These are phyloP conservation scores for Sporobolomyces roseus DNA, from an alignment of 768 basidiomycete species.

Conservation along the genomic window DNA sequence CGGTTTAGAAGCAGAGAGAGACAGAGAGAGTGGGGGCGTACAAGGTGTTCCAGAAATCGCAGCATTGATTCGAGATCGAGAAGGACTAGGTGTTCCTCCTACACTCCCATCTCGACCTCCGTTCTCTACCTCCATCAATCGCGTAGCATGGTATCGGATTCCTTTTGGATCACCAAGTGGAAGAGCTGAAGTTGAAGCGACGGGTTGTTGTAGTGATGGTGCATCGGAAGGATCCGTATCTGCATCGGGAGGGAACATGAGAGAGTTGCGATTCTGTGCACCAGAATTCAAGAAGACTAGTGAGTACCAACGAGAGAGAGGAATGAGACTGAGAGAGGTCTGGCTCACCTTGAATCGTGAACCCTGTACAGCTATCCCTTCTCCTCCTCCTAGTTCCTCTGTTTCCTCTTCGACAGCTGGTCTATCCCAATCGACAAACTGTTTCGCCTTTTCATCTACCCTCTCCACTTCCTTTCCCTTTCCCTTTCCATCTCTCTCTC, in stretches of 20 bases:
- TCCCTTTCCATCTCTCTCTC: slow-evolving; percentile 50
- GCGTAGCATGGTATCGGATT: slow-evolving; percentile 76
- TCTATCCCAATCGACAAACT: slow-evolving; percentile 42
- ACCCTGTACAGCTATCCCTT: too few species aligned
- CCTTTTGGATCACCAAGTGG: slow-evolving; percentile 54
- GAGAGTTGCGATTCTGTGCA: slow-evolving; percentile 75
- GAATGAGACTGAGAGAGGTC: too few species aligned
- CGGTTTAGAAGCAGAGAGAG: neutral
- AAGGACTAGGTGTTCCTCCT: slow-evolving; percentile 67
- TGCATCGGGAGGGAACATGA: slow-evolving; percentile 94
- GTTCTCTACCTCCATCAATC: slow-evolving; percentile 61
- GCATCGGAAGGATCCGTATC: slow-evolving; percentile 70
- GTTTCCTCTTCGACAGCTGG: slow-evolving; percentile 39
- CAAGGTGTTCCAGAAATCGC: slow-evolving; percentile 90
- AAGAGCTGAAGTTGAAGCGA: neutral
- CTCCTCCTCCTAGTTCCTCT: slow-evolving; percentile 33
- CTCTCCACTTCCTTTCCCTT: slow-evolving; percentile 34
- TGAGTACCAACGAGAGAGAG: too few species aligned
- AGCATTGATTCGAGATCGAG: slow-evolving; percentile 80
- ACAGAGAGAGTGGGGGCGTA: slow-evolving; percentile 51
- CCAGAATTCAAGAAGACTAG: too few species aligned
- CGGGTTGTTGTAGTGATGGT: slow-evolving; percentile 43
- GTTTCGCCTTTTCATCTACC: slow-evolving; percentile 37
- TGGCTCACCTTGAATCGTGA: too few species aligned
- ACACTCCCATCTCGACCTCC: slow-evolving; percentile 20